These are phyloP conservation scores for Alternaria ventricosa DNA, from an alignment of 2,329 filamentous ascomycete species.

Conservation along the genomic window DNA sequence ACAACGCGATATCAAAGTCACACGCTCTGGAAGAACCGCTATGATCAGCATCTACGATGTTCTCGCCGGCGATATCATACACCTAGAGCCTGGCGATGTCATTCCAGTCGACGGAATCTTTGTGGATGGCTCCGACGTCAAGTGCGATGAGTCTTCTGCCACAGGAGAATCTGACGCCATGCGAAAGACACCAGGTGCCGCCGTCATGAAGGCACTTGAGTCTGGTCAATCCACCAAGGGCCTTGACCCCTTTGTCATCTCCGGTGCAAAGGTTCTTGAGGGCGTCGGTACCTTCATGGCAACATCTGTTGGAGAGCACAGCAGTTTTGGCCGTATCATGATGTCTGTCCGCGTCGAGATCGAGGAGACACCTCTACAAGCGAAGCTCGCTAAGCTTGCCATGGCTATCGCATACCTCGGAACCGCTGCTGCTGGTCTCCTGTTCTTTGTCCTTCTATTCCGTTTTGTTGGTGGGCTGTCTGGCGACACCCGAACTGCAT, in stretches of 20 bases:
- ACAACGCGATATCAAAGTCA: constrained; percentile 47
- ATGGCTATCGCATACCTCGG: constrained; percentile 61
- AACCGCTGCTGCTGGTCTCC: constrained; percentile 43
- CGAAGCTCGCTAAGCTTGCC: constrained; percentile 60
- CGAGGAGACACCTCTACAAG: constrained; percentile 62
- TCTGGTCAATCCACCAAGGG: constrained; percentile 57
- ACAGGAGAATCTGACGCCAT: constrained; percentile 76
- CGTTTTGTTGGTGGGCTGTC: constrained; percentile 45
- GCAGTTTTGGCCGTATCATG: constrained; percentile 63
- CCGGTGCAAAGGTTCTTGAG: constrained; percentile 63
- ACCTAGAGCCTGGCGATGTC: constrained; percentile 72
- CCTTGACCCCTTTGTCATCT: constrained; percentile 70
- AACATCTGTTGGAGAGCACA: constrained; percentile 62
- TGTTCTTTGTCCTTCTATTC: constrained; percentile 51
- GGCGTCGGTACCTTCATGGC: constrained; percentile 60
- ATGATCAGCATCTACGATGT: constrained; percentile 66
- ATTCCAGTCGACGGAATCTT: constrained; percentile 74
- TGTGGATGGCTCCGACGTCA: constrained; percentile 68
- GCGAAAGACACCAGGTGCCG: constrained; percentile 67
- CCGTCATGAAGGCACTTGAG: constrained; percentile 64
- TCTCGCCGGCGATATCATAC: constrained; percentile 72
- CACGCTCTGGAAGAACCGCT: constrained; percentile 69
- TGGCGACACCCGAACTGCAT: constrained; percentile 27
- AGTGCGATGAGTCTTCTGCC: constrained; percentile 75
- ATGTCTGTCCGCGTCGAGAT: constrained; percentile 62